phyloP scores from a whole-genome alignment of 768 basidiomycete species.

The Lactarius pseudohatsudake region DNA sequence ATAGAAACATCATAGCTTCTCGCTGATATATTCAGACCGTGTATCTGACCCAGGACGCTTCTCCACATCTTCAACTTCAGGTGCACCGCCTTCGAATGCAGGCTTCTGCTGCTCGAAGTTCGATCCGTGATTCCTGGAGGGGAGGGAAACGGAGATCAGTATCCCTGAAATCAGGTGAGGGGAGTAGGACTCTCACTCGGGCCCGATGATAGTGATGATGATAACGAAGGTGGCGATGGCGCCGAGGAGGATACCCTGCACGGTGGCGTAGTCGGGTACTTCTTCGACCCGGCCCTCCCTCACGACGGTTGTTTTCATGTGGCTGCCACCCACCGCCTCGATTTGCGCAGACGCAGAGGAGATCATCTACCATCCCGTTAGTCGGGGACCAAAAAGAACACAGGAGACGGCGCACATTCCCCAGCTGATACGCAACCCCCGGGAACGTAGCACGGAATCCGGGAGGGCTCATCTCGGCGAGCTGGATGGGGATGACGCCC shows the following conservation, averaged over 20 bases:
- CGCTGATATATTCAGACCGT: background rate
- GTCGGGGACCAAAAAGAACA: background rate
- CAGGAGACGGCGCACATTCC: slow-evolving; percentile 34
- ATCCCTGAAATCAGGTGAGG: background rate
- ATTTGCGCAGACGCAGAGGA: slow-evolving; percentile 49
- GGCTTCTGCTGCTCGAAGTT: slow-evolving; percentile 84
- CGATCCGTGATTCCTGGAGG: slow-evolving; percentile 36
- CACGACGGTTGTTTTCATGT: slow-evolving; percentile 39
- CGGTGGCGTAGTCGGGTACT: slow-evolving; percentile 49
- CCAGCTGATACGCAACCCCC: slow-evolving; percentile 46
- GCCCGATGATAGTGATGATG: slow-evolving; percentile 73
- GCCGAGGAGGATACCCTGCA: slow-evolving; percentile 88
- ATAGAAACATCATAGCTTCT: slow-evolving; percentile 5
- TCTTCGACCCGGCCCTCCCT: slow-evolving; percentile 31
- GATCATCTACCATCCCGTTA: slow-evolving; percentile 39
- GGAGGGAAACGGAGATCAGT: background rate
- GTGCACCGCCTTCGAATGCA: slow-evolving; percentile 71
- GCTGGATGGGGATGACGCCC: slow-evolving; percentile 42
- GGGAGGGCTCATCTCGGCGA: slow-evolving; percentile 49
- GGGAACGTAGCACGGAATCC: slow-evolving; percentile 50
- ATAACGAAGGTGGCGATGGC: slow-evolving; percentile 76
- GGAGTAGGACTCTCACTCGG: slow-evolving; percentile 56
- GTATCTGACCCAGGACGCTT: background rate
- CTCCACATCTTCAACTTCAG: background rate
- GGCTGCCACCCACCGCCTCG: slow-evolving; percentile 47